Evolutionary conservation across 2,329 filamentous ascomycete species (phyloP).

Genomic region (Shiraia bambusicola): DNA sequence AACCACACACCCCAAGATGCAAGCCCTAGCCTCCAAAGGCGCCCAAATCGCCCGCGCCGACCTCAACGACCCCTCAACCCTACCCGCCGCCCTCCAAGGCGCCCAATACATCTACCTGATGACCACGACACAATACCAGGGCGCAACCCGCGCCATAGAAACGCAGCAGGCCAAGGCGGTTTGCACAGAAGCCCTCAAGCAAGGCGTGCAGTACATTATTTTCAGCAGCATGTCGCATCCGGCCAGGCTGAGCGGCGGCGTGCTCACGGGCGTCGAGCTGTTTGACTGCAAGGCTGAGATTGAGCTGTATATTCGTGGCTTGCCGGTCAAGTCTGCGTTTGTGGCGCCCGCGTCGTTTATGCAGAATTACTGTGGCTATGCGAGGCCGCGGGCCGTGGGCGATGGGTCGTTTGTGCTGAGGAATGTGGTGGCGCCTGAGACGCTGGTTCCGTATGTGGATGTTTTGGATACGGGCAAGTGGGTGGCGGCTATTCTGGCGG

Average conservation of each 20-base stretch:
- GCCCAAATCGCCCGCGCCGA: slow-evolving; percentile 58
- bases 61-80: slow-evolving; percentile 41
- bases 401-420: slow-evolving; percentile 33
- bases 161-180: slow-evolving; percentile 27
- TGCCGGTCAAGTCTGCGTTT: slow-evolving; percentile 55
- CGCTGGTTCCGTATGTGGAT: slow-evolving; percentile 49
- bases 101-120: slow-evolving; percentile 31
- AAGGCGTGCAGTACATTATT: slow-evolving; percentile 44
- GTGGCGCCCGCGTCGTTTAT: slow-evolving; percentile 59
- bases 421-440: slow-evolving; percentile 10
- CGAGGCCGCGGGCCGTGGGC: slow-evolving; percentile 12
- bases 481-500: slow-evolving; percentile 45
- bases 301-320: slow-evolving; percentile 55
- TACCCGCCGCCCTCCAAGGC: slow-evolving; percentile 24
- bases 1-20: slow-evolving; percentile 46
- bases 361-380: slow-evolving; percentile 47
- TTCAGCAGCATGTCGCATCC: slow-evolving; percentile 40
- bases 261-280: slow-evolving; percentile 44
- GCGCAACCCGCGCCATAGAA: slow-evolving; percentile 28
- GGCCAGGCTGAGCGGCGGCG: slow-evolving; percentile 33
- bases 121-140: slow-evolving; percentile 30
- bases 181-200: slow-evolving; percentile 36
- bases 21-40: slow-evolving; percentile 49
- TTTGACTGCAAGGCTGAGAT: slow-evolving; percentile 61
- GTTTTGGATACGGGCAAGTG: slow-evolving; percentile 51